These are phyloP conservation scores for Puccinia polysora DNA, from an alignment of 1,284 basidiomycete species.

Conservation along the genomic window DNA sequence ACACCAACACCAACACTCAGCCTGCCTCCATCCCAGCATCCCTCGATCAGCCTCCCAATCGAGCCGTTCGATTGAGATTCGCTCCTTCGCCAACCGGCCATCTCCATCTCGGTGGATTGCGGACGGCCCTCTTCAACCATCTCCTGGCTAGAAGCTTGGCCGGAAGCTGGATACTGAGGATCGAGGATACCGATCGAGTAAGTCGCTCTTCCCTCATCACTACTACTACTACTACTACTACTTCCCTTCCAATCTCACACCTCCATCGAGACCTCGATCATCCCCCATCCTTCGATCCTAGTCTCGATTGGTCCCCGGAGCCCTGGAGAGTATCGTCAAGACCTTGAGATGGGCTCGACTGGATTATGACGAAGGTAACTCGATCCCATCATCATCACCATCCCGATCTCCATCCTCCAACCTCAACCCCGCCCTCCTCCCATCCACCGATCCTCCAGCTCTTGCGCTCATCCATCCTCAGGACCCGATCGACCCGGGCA, in stretches of 20 bases:
- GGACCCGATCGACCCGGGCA: conserved; percentile 43
- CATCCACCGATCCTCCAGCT: conserved; percentile 21
- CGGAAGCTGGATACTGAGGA: conserved; percentile 82
- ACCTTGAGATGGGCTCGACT: conserved; percentile 88
- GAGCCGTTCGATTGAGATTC: conserved; percentile 65
- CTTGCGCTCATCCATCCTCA: not conserved
- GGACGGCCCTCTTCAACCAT: conserved; percentile 92
- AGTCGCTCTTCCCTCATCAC: conserved; percentile 48
- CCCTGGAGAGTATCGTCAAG: conserved; percentile 71
- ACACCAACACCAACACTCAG: no score
- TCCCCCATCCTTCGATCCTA: conserved; percentile 54
- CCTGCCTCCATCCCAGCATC: not conserved
- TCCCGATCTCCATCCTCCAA: not conserved
- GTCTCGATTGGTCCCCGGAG: conserved; percentile 73
- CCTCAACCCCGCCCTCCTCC: conserved; percentile 51
- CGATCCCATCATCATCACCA: no score
- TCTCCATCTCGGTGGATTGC: conserved; percentile 88
- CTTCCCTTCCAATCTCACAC: not conserved
- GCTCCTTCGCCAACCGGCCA: conserved; percentile 94
- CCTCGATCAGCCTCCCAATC: not conserved
- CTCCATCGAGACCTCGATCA: not conserved
- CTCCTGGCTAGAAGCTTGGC: conserved; percentile 72
- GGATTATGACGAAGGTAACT: conserved; percentile 82
- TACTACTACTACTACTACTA: no score
- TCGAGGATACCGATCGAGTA: conserved; percentile 91